Evolutionary conservation across 257 asterid species (phyloP), one percentile per base, ranked within the genome.

Genomic region (Salvia splendens): DNA sequence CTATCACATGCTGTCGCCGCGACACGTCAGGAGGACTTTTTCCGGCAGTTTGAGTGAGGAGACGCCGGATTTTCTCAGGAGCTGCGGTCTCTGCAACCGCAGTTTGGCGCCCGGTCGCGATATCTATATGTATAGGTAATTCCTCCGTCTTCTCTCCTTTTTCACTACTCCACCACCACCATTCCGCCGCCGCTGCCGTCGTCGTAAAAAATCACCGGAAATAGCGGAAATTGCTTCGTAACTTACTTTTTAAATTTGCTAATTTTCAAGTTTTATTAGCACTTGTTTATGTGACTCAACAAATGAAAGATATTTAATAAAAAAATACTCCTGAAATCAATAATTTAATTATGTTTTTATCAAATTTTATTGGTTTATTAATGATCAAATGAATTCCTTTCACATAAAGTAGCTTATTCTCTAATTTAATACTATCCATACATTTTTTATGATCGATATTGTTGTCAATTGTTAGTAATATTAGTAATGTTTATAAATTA

Each of bases 41-140:
- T 52, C 70, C 36, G 69, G 46, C 60, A 70, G 30, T 16, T 60
- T 16, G 17, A 47, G 49, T 2, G 69, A 69, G 3, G 79, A 70
- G 54, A 71, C 72, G 52, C 70, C 81, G 15, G 76, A 70, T 49
- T 86, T 86, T 68, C 62, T 86, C 79, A 79, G 73, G 77, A 75
- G 69, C 63, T 86, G 89, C 50, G 81, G 85, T 20, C 87, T 78
- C 43, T 86, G 93, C 74, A 67, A 74, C 77, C 81, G 86, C 74
- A 83, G 78, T 17, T 51, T 84, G 72, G 67, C 74, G 15, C 82
- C 77, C 5, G 78, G 73, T 36, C 85, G 81, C 35, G 89, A 86
- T 41, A 86, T 86, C 52, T 86, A 80, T 56, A 86, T 86, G 86
- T 86, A 86, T 61, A 81, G 87, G 92, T 86, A 70, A 11, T 5